Evolutionary conservation across 2,329 filamentous ascomycete genomes (phyloP).

Genomic region (Neophaeococcomyces mojaviensis): DNA sequence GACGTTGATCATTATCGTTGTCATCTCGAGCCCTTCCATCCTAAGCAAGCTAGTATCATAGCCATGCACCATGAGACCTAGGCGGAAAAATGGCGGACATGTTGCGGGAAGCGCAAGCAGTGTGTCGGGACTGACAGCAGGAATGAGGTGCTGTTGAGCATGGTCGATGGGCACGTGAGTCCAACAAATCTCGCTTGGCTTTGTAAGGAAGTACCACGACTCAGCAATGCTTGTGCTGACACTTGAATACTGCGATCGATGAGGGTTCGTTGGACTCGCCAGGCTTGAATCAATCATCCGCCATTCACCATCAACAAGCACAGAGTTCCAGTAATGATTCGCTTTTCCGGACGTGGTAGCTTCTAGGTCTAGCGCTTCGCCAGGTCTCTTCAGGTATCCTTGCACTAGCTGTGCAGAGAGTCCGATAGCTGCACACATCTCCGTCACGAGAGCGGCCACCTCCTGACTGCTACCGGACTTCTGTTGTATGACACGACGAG

Average conservation of each 20-base stretch:
- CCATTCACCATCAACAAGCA: slow-evolving; percentile 91
- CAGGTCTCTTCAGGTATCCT: slow-evolving; percentile 85
- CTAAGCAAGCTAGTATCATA: slow-evolving; percentile 83
- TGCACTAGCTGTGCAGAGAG: slow-evolving; percentile 79
- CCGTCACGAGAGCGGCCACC: slow-evolving; percentile 75
- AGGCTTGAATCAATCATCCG: slow-evolving; percentile 91
- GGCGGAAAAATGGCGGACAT: slow-evolving; percentile 81
- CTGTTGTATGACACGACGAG: slow-evolving; percentile 72
- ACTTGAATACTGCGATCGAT: slow-evolving; percentile 68
- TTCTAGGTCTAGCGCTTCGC: slow-evolving; percentile 72
- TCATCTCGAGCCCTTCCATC: slow-evolving; percentile 87
- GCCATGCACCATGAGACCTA: slow-evolving; percentile 69
- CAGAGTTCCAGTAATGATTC: slow-evolving; percentile 97
- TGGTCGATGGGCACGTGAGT: slow-evolving; percentile 87
- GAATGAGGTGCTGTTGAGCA: slow-evolving; percentile 86
- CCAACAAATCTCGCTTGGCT: slow-evolving; percentile 85
- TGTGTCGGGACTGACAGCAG: slow-evolving; percentile 76
- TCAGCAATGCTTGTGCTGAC: slow-evolving; percentile 65
- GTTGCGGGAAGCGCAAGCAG: slow-evolving; percentile 79
- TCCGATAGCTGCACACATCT: slow-evolving; percentile 89
- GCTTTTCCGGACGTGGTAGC: slow-evolving; percentile 63
- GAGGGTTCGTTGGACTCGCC: slow-evolving; percentile 83
- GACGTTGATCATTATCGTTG: slow-evolving; percentile 80
- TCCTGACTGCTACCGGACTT: slow-evolving; percentile 82
- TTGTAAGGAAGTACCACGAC: slow-evolving; percentile 85